Conservation (phyloP, 1,139 yeast species). For the Hemisphaericaspora subhashii region DNA sequence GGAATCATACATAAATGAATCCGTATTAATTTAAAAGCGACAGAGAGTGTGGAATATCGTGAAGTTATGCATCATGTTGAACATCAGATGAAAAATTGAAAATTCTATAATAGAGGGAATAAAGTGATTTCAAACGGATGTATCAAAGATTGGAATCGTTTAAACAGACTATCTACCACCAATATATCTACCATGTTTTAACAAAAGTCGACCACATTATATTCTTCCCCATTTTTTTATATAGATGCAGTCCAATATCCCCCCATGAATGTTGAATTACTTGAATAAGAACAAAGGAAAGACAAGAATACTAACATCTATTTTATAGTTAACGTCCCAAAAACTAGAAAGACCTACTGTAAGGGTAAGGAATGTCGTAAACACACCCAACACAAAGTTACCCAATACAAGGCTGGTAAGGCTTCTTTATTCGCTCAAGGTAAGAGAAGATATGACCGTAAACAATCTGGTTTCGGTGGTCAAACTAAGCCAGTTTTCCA, state of each 20-base stretch:
- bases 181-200: too few species aligned
- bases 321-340: conserved; percentile 94
- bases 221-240: too few species aligned
- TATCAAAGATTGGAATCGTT: background rate
- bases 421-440: conserved; percentile 99
- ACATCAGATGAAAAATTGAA: too few species aligned
- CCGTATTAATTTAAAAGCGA: background rate
- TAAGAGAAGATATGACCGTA: conserved; percentile 99
- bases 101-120: too few species aligned
- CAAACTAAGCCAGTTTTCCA: conserved; percentile 99
- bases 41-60: too few species aligned
- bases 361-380: conserved; percentile 98
- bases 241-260: too few species aligned
- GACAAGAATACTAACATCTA: conserved; percentile 27
- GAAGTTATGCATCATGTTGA: too few species aligned
- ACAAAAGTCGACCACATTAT: too few species aligned
- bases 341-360: conserved; percentile 99
- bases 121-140: too few species aligned
- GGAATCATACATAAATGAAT: background rate
- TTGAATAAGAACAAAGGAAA: background rate
- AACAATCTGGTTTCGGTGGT: conserved; percentile 99
- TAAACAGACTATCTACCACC: background rate
- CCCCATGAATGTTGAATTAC: too few species aligned
- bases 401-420: conserved; percentile 99
- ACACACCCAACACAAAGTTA: conserved; percentile 99